Evolutionary conservation across 2,329 filamentous ascomycete genomes (phyloP), one percentile per base, ranked within the genome.

Genomic region (Penicillium brevicompactum): DNA sequence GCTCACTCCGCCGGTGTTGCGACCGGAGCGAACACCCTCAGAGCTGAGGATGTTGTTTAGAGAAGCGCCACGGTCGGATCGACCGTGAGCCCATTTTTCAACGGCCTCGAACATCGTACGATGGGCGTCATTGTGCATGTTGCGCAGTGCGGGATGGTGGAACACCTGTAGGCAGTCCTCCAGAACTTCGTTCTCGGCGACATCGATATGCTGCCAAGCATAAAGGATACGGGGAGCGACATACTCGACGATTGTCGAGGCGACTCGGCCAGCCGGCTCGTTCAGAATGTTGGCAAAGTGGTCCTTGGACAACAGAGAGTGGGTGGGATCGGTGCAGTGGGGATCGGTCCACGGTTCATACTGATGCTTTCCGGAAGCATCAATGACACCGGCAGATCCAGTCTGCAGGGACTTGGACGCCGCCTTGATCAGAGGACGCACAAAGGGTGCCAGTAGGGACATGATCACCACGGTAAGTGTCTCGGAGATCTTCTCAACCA

Each of bases 401-500:
- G 88, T 84, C 76, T 97, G 96, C 24, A 99, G 81, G 32, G 86
- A 85, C 68, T 92, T 87, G 21, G 91, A 93, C 5, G 93, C 91
- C 50, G 89, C 85, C 49, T 88, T 89, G 73, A 99, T 97, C 70
- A 99, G 88, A 10, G 94, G 94, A 53, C 92, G 86, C 58, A 99
- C 84, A 73, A 95, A 97, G 0, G 94, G 94, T 0, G 94, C 91
- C 16, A 99, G 82, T 1, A 99, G 83, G 5, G 92, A 92, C 58
- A 99, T 83, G 48, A 99, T 85, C 70, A 97, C 97, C 6, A 96
- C 82, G 0, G 93, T 96, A 40, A 99, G 80, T 1, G 90, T 93
- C 77, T 99, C 94, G 53, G 89, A 91, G 66, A 99, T 96, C 66
- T 91, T 93, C 61, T 97, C 93, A 21, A 97, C 86, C n/a, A 97